Evolutionary conservation across 768 basidiomycete species (phyloP), one percentile per base, ranked within the genome.

Genomic region (Auriscalpium orientale): DNA sequence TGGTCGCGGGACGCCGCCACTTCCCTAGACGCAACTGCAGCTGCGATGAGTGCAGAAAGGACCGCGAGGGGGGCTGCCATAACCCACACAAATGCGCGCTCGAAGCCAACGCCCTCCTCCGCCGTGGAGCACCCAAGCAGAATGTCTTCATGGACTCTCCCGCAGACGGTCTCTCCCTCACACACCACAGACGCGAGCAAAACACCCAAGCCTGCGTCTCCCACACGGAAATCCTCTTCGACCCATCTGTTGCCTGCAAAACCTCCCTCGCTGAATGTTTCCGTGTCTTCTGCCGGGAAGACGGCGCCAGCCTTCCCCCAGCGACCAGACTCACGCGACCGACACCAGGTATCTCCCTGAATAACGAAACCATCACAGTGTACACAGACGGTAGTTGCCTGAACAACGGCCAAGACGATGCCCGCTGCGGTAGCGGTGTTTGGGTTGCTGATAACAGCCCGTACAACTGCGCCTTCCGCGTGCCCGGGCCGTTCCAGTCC

Each of bases 11-110:
- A 10, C 35, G 49, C 37, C 56, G 48, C 50, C 18, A 38, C 22
- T 8, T n/a, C 15, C 40, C 12, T 8, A 4, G 48, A 5, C 16
- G 28, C 1, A 46, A 52, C 50, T 59, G 58, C 15, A 35, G n/a
- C 28, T 59, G 58, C 34, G 13, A 28, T 10, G 7, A 9, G 18
- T 59, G 58, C 34, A 49, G 15, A 12, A 8, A 12, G 6, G 43
- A 53, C 53, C 2, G 49, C 10, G 16, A 21, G 3, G 10, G n/a
- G 2, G 49, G 55, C 1, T 56, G 55, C 18, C 16, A 7, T 1
- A 8, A 56, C 20, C 55, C 55, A 43, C 33, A 56, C 40, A 44
- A 40, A 44, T 56, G 55, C 40, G 48, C 43, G n/a, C 8, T n/a
- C 12, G 18, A n/a, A 7, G 51, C 44, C 15, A 21, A 4, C 1